Evolutionary conservation across 2,329 filamentous ascomycete genomes (phyloP).

Genomic region (Uncinocarpus reesii): DNA sequence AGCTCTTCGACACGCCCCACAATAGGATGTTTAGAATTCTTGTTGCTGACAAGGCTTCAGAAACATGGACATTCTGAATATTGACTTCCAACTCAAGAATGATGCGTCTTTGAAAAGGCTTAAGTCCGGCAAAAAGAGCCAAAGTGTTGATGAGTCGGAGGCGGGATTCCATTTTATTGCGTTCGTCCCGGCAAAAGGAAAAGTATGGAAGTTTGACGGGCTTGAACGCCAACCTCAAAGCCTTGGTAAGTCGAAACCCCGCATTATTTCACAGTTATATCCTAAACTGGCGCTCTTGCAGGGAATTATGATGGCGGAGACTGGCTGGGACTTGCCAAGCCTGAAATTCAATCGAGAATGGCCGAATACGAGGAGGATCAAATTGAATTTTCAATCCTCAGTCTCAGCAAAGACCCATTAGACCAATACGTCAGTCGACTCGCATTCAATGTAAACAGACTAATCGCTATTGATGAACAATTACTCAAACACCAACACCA

Average conservation of each 20-base stretch:
- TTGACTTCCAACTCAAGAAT: slow-evolving; percentile 53
- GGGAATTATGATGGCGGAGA: slow-evolving; percentile 40
- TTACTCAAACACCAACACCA: neutral
- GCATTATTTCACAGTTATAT: neutral
- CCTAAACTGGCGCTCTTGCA: slow-evolving; percentile 16
- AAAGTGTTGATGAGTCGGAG: slow-evolving; percentile 42
- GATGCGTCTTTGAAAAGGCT: slow-evolving; percentile 33
- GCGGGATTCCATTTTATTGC: slow-evolving; percentile 78
- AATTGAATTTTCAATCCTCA: slow-evolving; percentile 67
- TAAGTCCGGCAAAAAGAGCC: slow-evolving; percentile 29
- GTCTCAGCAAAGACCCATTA: slow-evolving; percentile 59
- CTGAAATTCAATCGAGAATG: slow-evolving; percentile 59
- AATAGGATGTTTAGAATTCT: neutral
- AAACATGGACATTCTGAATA: slow-evolving; percentile 64
- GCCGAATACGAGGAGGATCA: slow-evolving; percentile 52
- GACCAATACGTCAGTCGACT: slow-evolving; percentile 37
- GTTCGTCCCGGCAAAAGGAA: slow-evolving; percentile 64
- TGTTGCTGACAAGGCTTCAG: slow-evolving; percentile 31
- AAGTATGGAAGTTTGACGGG: slow-evolving; percentile 83
- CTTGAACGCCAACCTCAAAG: slow-evolving; percentile 60
- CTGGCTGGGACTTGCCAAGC: slow-evolving; percentile 58
- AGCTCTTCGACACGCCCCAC: slow-evolving; percentile 22
- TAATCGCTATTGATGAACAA: slow-evolving; percentile 30
- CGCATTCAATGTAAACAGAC: slow-evolving; percentile 37
- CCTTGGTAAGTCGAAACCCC: slow-evolving; percentile 40